phyloP scores from a whole-genome alignment of 1,139 yeast genomes.

The Pneumocystis jirovecii region DNA sequence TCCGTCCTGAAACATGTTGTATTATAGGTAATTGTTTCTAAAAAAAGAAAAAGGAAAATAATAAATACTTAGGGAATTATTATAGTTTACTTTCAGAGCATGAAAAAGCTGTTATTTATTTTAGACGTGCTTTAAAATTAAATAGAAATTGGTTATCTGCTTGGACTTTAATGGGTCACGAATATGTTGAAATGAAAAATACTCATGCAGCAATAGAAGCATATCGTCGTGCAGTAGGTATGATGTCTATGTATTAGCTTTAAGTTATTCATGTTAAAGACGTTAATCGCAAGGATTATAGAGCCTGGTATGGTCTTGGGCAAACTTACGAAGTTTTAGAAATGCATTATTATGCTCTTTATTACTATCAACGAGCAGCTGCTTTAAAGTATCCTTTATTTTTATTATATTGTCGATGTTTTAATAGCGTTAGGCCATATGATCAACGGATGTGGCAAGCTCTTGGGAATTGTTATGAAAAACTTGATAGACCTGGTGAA shows the following conservation, averaged over 20 bases:
- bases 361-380: conserved; percentile 85
- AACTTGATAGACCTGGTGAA: conserved; percentile 51
- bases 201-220: conserved; percentile 96
- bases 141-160: conserved; percentile 76
- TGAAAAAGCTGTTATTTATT: conserved; percentile 86
- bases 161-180: conserved; percentile 99
- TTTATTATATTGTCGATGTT: not conserved
- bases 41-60: not conserved
- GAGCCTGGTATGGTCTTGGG: conserved; percentile 98
- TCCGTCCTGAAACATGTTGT: conserved; percentile 90
- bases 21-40: conserved; percentile 43
- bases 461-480: conserved; percentile 76
- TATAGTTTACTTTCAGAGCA: conserved; percentile 87
- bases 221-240: conserved; percentile 68
- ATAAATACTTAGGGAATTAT: conserved; percentile 35
- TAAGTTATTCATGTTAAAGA: conserved; percentile 25
- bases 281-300: conserved; percentile 71
- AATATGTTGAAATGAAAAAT: conserved; percentile 87
- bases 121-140: conserved; percentile 71
- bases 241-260: not conserved
- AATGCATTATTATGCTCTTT: conserved; percentile 83
- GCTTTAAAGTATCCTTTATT: conserved; percentile 38
- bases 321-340: conserved; percentile 96
- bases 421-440: conserved; percentile 33
- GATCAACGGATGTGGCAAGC: conserved; percentile 98